Evolutionary conservation across 2,329 filamentous ascomycete species (phyloP), one percentile per base, ranked within the genome.

Genomic region (Aspergillus tubingensis): DNA sequence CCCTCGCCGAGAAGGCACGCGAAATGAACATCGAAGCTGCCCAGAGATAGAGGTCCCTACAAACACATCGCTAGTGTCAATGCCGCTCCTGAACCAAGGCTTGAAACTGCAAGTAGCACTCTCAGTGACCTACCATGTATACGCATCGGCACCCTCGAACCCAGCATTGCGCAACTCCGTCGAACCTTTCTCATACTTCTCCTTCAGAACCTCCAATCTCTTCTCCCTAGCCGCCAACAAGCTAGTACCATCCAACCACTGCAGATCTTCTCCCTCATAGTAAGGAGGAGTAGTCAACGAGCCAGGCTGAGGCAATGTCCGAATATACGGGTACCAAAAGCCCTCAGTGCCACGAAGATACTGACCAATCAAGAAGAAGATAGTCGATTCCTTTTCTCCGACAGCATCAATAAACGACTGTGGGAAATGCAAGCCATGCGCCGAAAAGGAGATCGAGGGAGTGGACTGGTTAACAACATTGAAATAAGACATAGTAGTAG

Each of bases 331-430:
- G 71, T 79, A 81, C 90, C 90, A 92, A 65, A 85, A 86, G 0
- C 89, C 90, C 2, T 80, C 69, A 2, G 74, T 58, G 1, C 83
- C 84, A 2, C 82, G 74, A 32, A 91, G 78, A 69, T 86, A 87
- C 71, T 92, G 86, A 62, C 88, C 85, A 70, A 90, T 81, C 5
- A 92, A 80, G 64, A 90, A 88, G 74, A 91, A 89, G 3, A 88
- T 83, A 8, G 86, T 83, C 52, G 88, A 76, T 59, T 90, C 85
- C 65, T 90, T 84, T 0, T 86, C 82, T 1, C 83, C 82, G 2
- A 82, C 73, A 4, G 70, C 68, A 1, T 78, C 67, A 50, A 89
- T 73, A 65, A 90, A 86, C 1, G 70, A 69, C 0, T 65, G 52
- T 0, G 85, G 82, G 50, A 90, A 84, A 5, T 66, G 60, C 13